These are phyloP conservation scores for Angomonas ambiguus DNA, from an alignment of 208 protist genomes.

Conservation along the genomic window DNA sequence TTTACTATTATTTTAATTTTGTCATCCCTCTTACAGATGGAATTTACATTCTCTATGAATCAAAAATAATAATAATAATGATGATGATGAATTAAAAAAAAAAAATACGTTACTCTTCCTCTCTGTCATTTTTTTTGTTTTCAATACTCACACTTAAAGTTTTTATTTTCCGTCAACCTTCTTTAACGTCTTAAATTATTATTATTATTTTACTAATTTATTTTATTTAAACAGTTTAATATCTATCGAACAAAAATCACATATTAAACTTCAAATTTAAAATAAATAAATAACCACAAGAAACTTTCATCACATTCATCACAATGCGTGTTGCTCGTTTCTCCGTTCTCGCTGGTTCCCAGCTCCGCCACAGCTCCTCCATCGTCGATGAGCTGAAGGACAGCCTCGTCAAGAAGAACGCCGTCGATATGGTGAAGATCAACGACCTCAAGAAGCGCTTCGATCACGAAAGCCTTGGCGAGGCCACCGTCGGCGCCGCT, in stretches of 20 bases:
- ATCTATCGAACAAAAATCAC: slow-evolving; percentile 1
- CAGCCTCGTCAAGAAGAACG: slow-evolving; percentile 28
- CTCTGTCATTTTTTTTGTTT: slow-evolving; percentile 7
- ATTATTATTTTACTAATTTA: not conserved
- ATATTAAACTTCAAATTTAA: no score
- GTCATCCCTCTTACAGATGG: not conserved
- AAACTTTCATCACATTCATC: not conserved
- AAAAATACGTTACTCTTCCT: not conserved
- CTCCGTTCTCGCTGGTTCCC: slow-evolving; percentile 11
- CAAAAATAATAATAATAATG: not conserved
- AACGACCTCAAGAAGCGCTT: slow-evolving; percentile 78
- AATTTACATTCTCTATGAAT: not conserved
- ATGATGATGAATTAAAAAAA: not conserved
- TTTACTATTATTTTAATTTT: not conserved
- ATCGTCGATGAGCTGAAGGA: slow-evolving; percentile 53
- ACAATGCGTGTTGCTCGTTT: slow-evolving; percentile 39
- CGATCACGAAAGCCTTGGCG: slow-evolving; percentile 82
- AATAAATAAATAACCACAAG: slow-evolving; percentile 1
- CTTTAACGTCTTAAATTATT: not conserved
- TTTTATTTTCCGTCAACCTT: no score
- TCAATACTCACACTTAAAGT: not conserved
- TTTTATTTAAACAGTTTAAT: slow-evolving; percentile 10
- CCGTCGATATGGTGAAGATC: slow-evolving; percentile 55
- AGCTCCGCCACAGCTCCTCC: slow-evolving; percentile 15
- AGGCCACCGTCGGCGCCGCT: slow-evolving; percentile 82